Evolutionary conservation across 495 filamentous ascomycete species (phyloP), one percentile per base, ranked within the genome.

Genomic region (Xylaria telfairii): DNA sequence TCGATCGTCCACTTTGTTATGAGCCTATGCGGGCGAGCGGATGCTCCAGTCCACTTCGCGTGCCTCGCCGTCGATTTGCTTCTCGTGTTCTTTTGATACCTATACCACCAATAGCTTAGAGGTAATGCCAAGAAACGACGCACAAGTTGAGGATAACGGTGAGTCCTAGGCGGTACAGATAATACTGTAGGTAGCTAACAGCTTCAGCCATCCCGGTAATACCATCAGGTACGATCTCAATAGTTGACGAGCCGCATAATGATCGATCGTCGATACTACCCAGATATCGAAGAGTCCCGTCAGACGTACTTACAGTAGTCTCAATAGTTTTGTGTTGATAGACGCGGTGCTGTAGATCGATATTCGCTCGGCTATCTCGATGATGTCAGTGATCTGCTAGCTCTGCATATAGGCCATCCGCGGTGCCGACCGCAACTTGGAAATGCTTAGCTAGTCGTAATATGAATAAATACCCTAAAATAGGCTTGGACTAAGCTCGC

Each of bases 321-420:
- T 44, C 37, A 24, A 39, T 24, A 62, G 21, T 10, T 37, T 6
- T n/a, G 15, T 41, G 54, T 59, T 32, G 24, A 9, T 28, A 57
- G 30, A 30, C 54, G n/a, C 21, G 17, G 51, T 4, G 24, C 60
- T 17, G 24, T 5, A 47, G 12, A 64, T 64, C 41, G 41, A 47
- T 47, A 37, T 34, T 65, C 62, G 6, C 62, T 65, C 42, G 44
- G 30, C 26, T 21, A 65, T 65, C 28, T 65, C 10, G 30, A 51
- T 65, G 44, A 65, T 65, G 62, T 65, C 62, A 51, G 51, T 4
- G 9, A 53, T 53, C 21, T 26, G 49, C 39, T 30, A 30, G 32
- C 32, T 63, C 34, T 61, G 7, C 19, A 62, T n/a, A 30, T 13
- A 21, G 30, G 28, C 1, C 12, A 30, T 28, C 24, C 30, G 51